Evolutionary conservation across 257 asterid species (phyloP).

Genomic region (Ocimum tenuiflorum): DNA sequence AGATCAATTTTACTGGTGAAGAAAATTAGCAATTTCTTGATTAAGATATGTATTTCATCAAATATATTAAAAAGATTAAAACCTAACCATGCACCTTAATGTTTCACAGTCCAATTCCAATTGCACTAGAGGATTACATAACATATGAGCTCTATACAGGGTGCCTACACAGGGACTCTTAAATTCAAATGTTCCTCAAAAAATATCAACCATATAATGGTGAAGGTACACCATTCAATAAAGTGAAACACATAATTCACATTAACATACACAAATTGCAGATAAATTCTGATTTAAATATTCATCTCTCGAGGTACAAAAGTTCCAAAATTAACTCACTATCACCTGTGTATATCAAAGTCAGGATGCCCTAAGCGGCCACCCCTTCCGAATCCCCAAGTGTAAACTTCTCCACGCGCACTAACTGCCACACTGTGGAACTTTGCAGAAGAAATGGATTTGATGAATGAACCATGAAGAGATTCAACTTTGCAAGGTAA

Average conservation of each 20-base stretch:
- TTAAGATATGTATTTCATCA: background rate
- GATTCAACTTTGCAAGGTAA: slow-evolving; percentile 95
- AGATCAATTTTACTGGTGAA: background rate
- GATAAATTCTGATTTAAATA: background rate
- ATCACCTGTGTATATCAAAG: slow-evolving; percentile 89
- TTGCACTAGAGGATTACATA: background rate
- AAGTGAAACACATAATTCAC: background rate
- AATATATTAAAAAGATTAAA: slow-evolving; percentile 6
- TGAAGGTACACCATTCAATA: background rate
- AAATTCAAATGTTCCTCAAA: background rate
- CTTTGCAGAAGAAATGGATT: slow-evolving; percentile 75
- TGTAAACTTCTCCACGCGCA: slow-evolving; percentile 79
- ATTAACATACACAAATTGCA: background rate
- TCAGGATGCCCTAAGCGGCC: slow-evolving; percentile 99
- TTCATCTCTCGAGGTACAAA: background rate
- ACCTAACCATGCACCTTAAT: background rate
- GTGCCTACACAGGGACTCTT: background rate
- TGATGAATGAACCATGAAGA: slow-evolving; percentile 63
- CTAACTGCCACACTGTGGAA: slow-evolving; percentile 94
- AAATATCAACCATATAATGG: background rate
- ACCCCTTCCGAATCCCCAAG: slow-evolving; percentile 99
- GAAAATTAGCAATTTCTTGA: background rate
- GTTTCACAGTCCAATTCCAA: slow-evolving; percentile 1
- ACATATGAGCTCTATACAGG: background rate
- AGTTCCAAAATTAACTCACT: background rate